Conservation (phyloP, 352 stramenopile species). For the Globisporangium alternatum region DNA sequence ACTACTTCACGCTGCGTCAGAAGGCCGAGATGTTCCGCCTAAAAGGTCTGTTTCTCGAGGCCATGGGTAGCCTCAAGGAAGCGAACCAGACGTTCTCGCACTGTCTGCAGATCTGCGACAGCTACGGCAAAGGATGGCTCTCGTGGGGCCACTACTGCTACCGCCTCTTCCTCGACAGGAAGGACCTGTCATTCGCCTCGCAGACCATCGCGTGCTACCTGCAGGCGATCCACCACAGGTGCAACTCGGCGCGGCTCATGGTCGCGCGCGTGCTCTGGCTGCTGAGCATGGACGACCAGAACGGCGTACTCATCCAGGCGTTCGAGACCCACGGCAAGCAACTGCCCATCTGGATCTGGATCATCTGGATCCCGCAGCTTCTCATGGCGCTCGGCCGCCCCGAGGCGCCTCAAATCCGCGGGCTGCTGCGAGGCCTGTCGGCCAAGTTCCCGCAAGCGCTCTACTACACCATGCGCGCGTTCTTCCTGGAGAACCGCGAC, state of each 20-base stretch:
- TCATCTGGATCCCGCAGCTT: conserved; percentile 98
- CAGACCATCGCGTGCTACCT: conserved; percentile 93
- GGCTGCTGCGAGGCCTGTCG: conserved; percentile 73
- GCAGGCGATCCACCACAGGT: conserved; percentile 91
- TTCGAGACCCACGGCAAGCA: conserved; percentile 94
- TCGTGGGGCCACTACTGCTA: conserved; percentile 93
- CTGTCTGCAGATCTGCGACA: conserved; percentile 90
- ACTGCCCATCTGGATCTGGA: conserved; percentile 98
- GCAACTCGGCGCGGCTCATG: conserved; percentile 86
- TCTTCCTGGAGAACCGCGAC: conserved; percentile 97
- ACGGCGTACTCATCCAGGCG: conserved; percentile 70
- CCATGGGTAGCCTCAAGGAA: conserved; percentile 68
- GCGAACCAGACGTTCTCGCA: conserved; percentile 91
- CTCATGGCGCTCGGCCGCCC: conserved; percentile 93
- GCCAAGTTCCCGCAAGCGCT: conserved; percentile 97
- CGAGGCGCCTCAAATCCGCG: conserved; percentile 88
- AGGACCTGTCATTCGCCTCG: conserved; percentile 73
- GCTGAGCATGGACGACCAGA: conserved; percentile 85
- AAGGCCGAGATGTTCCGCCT: conserved; percentile 92
- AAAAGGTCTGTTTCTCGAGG: conserved; percentile 89
- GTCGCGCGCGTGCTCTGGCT: conserved; percentile 91
- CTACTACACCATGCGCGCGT: conserved; percentile 98
- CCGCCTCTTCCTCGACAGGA: conserved; percentile 70
- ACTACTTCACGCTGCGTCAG: conserved; percentile 91
- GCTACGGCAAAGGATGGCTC: conserved; percentile 93